phyloP scores from a whole-genome alignment of 2,329 filamentous ascomycete species.

The Didymella arachidicola region DNA sequence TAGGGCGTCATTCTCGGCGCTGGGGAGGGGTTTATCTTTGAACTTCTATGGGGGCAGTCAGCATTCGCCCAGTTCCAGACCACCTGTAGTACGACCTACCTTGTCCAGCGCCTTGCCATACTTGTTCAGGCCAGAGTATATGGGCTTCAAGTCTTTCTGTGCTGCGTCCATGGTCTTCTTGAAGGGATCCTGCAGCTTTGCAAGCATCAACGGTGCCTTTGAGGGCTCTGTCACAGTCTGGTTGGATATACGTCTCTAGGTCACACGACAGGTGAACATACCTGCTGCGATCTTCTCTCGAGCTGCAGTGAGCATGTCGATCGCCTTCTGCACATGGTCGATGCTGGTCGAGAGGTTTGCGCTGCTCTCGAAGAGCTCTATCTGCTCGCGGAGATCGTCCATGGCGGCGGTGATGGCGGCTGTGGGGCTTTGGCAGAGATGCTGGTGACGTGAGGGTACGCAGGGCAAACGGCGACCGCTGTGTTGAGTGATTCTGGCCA shows the following conservation, averaged over 20 bases:
- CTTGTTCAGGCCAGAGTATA: slow-evolving; percentile 80
- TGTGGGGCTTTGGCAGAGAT: background rate
- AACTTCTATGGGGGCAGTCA: slow-evolving; percentile 59
- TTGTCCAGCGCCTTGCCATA: slow-evolving; percentile 87
- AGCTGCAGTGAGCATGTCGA: slow-evolving; percentile 77
- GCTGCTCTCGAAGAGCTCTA: slow-evolving; percentile 73
- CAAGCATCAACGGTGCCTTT: slow-evolving; percentile 75
- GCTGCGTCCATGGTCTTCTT: slow-evolving; percentile 82
- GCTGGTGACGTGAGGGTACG: background rate
- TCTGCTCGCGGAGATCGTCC: slow-evolving; percentile 75
- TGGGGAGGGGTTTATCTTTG: slow-evolving; percentile 70
- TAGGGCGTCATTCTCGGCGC: slow-evolving; percentile 81
- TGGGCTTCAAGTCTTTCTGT: slow-evolving; percentile 81
- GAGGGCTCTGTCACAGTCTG: slow-evolving; percentile 64
- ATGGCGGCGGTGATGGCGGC: slow-evolving; percentile 50
- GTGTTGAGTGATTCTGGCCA: slow-evolving; percentile 27
- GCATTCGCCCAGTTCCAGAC: background rate
- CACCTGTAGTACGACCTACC: slow-evolving; percentile 56
- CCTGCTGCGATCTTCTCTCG: slow-evolving; percentile 76
- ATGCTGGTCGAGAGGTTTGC: slow-evolving; percentile 75
- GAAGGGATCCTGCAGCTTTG: slow-evolving; percentile 84
- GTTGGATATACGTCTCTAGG: slow-evolving; percentile 26
- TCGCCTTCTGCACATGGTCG: slow-evolving; percentile 81
- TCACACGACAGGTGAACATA: slow-evolving; percentile 17
- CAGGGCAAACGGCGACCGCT: slow-evolving; percentile 3